A percentile compares a stretch with the other conserved stretches of the same genome.
Evolutionary conservation across 2,329 filamentous ascomycete genomes (phyloP).

Genomic region (Cladophialophora immunda): DNA sequence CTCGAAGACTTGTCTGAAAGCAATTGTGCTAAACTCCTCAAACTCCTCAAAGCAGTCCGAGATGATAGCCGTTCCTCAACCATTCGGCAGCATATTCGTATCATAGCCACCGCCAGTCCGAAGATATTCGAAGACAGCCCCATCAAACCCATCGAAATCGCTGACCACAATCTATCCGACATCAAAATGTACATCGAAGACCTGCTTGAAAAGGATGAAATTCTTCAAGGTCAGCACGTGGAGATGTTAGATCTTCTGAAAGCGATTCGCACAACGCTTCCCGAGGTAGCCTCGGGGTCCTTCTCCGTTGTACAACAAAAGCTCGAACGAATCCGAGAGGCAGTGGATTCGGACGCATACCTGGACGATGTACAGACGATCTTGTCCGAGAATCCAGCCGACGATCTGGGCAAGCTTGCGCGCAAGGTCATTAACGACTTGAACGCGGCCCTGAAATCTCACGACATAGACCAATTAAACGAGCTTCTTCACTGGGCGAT

Average conservation of each 20-base stretch:
- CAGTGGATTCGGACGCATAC: slow-evolving; percentile 10
- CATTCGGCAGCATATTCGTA: background rate
- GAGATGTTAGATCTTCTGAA: background rate
- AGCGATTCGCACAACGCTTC: background rate
- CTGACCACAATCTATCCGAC: background rate
- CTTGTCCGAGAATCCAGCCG: slow-evolving; percentile 8
- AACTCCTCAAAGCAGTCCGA: background rate
- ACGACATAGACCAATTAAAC: slow-evolving; percentile 11
- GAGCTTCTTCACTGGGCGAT: slow-evolving; percentile 8
- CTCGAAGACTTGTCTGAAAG: background rate
- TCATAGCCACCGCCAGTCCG: background rate
- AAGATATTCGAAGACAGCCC: background rate
- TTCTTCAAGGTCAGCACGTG: background rate
- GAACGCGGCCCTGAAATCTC: slow-evolving; percentile 4
- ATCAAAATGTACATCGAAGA: background rate
- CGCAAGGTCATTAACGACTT: slow-evolving; percentile 8
- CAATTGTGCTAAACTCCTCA: background rate
- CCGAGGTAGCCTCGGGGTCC: background rate
- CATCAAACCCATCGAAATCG: background rate
- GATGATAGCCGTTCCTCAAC: background rate
- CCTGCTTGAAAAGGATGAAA: background rate
- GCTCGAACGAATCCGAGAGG: slow-evolving; percentile 8
- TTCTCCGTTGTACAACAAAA: slow-evolving; percentile 11
- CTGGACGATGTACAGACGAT: slow-evolving; percentile 12
- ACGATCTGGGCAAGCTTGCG: slow-evolving; percentile 7